Conservation (phyloP, 192 early-diverging fungal species). For the Coemansia reversa region DNA sequence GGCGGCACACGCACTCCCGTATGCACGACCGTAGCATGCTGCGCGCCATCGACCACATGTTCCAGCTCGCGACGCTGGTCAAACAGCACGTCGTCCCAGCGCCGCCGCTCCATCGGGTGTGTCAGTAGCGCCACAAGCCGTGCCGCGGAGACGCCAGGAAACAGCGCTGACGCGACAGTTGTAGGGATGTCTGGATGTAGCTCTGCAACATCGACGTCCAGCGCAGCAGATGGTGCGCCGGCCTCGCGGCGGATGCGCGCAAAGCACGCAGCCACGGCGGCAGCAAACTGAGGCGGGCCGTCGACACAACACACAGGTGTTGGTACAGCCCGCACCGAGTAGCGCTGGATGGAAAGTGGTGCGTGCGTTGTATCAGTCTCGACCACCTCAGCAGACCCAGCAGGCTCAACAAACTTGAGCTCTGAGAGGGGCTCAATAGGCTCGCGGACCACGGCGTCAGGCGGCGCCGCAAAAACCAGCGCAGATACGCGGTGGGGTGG, state of each 20-base stretch:
- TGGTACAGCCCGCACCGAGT: constrained; percentile 21
- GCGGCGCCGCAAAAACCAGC: constrained; percentile 13
- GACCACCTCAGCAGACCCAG: no score
- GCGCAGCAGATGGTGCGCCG: not conserved
- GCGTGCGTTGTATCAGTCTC: not conserved
- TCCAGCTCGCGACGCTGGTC: constrained; percentile 28
- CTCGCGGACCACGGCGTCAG: not conserved
- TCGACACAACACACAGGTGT: constrained; percentile 10
- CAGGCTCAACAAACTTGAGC: no score
- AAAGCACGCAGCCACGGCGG: constrained; percentile 18
- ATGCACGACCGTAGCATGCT: constrained; percentile 23
- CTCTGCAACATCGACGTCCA: constrained; percentile 8
- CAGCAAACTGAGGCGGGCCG: constrained; percentile 28
- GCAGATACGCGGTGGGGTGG: constrained; percentile 4
- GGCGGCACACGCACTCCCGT: constrained; percentile 23
- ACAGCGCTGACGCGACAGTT: constrained; percentile 23
- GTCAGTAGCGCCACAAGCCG: constrained; percentile 14
- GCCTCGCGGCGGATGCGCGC: constrained; percentile 39
- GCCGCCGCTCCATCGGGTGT: constrained; percentile 13
- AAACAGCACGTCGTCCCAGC: constrained; percentile 31
- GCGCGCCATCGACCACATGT: not conserved
- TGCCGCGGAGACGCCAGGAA: constrained; percentile 22
- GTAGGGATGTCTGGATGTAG: constrained; percentile 36
- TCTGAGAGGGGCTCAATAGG: constrained; percentile 19
- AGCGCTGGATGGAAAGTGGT: constrained; percentile 24